phyloP scores from a whole-genome alignment of 2,329 filamentous ascomycete species.

The Epichloe gansuensis region DNA sequence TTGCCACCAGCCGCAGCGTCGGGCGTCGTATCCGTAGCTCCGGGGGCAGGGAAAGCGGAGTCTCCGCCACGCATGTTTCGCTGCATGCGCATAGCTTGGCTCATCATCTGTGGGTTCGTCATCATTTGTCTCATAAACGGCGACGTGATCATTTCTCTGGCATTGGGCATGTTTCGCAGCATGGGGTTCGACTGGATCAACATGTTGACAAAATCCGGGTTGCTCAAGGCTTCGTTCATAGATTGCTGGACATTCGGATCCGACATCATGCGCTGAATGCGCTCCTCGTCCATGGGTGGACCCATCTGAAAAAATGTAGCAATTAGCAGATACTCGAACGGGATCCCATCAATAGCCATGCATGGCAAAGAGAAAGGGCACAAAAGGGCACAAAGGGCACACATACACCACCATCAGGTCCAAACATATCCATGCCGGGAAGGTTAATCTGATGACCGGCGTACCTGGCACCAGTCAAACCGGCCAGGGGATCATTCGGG shows the following conservation, averaged over 20 bases:
- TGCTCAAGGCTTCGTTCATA: constrained; percentile 91
- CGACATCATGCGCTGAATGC: constrained; percentile 72
- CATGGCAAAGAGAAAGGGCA: background rate
- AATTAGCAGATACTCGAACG: constrained; percentile 13
- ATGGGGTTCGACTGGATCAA: constrained; percentile 88
- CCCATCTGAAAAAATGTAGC: constrained; percentile 56
- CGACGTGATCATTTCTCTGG: constrained; percentile 75
- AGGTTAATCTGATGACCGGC: constrained; percentile 76
- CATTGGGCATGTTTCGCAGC: constrained; percentile 60
- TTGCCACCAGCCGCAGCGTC: constrained; percentile 23
- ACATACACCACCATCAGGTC: constrained; percentile 86
- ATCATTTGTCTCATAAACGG: constrained; percentile 86
- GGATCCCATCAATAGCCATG: background rate
- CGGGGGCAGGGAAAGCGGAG: constrained; percentile 73
- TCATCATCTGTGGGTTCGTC: constrained; percentile 76
- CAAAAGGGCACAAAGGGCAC: constrained; percentile 13
- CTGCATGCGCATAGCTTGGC: constrained; percentile 74
- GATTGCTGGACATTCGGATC: constrained; percentile 78
- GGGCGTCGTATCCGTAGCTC: constrained; percentile 79
- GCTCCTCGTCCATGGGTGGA: constrained; percentile 67
- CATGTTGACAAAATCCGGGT: constrained; percentile 88
- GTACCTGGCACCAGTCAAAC: constrained; percentile 83
- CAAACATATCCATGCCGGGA: constrained; percentile 79
- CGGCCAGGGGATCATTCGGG: constrained; percentile 77
- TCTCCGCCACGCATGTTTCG: constrained; percentile 49